Base-by-base conservation (phyloP, 257 asterid species). In the Solanum bulbocastanum region DNA sequence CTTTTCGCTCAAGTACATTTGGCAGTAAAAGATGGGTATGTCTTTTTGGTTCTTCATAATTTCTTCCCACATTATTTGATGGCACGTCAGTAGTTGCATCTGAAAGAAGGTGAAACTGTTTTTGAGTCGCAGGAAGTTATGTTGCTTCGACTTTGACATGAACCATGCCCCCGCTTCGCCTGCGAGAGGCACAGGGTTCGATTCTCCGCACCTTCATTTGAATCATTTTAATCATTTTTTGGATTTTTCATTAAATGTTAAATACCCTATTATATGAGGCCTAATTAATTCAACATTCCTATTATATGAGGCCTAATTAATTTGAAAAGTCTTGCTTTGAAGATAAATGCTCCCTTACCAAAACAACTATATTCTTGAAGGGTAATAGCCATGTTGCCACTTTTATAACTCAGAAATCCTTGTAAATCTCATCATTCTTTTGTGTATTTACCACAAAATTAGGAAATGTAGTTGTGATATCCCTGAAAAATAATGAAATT, bases 81-180 rank as follows among this genome's bases (percentile, higher is more conserved):
- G 25, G 66, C 12, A 58, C 25, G 25, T 20, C 25, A 22, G 66
- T 20, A 22, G 66, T 58, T 58, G 66, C 5, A 20, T 25, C 66
- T 58, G n/a, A n/a, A n/a, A n/a, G n/a, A 20, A 58, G 66, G 12
- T 20, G 66, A 58, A 58, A 20, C 12, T 7, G 11, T 3, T 20
- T 8, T 20, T 58, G 65, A 58, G 25, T 58, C 12, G 23, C 66
- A 20, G 66, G 12, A 8, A 8, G 25, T 20, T 20, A 56, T 56
- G 65, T 20, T 56, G n/a, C 25, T 56, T 20, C 25, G 10, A 56
- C n/a, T 56, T 56, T 56, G 65, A 56, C 7, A 56, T 6, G 65
- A 56, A 94, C n/a, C n/a, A 56, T n/a, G 99, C 95, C 98, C 99
- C 94, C 94, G 96, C 98, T 94, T 96, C 93, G 98, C 99, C 94